A percentile compares a stretch with the other conserved stretches of the same genome.
Conservation (phyloP, 1,284 basidiomycete species). For the Golubevia sp. region DNA sequence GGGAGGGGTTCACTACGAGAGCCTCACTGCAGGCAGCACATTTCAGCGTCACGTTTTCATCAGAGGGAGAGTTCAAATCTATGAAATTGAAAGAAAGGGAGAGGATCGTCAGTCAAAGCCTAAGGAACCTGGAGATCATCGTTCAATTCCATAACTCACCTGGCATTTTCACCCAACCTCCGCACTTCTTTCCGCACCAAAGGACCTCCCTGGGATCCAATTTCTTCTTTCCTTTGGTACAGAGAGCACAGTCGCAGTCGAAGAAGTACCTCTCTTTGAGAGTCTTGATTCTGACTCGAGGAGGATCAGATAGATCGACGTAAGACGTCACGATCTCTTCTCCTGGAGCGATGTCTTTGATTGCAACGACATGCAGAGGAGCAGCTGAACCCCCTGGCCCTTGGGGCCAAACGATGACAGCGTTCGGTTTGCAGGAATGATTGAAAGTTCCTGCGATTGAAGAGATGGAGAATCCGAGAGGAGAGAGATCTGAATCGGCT, state of each 20-base stretch:
- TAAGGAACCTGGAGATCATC: conserved; percentile 62
- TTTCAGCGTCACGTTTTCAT: conserved; percentile 66
- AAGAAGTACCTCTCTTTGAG: conserved; percentile 80
- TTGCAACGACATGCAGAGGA: conserved; percentile 62
- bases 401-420: conserved; percentile 31
- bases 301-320: conserved; percentile 76
- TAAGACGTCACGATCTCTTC: conserved; percentile 71
- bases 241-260: conserved; percentile 71
- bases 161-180: conserved; percentile 62
- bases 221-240: conserved; percentile 63
- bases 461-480: conserved; percentile 55
- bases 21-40: conserved; percentile 70
- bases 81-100: neutral
- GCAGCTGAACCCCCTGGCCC: no score
- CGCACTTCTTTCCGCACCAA: conserved; percentile 65
- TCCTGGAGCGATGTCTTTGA: conserved; percentile 61
- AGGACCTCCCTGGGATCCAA: conserved; percentile 75
- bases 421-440: conserved; percentile 44
- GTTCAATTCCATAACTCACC: conserved; percentile 37
- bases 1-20: conserved; percentile 64
- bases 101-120: conserved; percentile 63
- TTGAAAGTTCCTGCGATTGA: conserved; percentile 38
- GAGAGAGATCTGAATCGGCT: conserved; percentile 9
- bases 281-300: conserved; percentile 69
- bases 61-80: neutral